Base-by-base conservation (phyloP, 495 filamentous ascomycete genomes). In the Neurospora terricola region DNA sequence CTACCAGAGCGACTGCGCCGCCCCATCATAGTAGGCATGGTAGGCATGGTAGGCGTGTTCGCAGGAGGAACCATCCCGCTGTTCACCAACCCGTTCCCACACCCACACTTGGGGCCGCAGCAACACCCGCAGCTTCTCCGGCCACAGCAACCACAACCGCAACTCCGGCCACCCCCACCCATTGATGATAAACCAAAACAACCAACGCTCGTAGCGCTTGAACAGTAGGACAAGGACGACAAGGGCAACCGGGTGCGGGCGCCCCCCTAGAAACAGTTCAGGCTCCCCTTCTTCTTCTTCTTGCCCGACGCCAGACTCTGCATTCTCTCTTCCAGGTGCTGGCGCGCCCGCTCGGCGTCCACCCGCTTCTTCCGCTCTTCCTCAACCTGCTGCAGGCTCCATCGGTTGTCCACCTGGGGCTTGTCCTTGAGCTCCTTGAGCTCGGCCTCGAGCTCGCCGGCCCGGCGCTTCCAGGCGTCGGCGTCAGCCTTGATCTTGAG, bases 211-310 rank as follows among this genome's bases (percentile, higher is more conserved):
- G 54, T 66, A 66, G 54, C 54, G 54, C 54, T 66, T 66, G 54
- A 66, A 66, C 27, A 34, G 54, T 66, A 66, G 54, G 54, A 66
- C 54, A 62, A 34, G 54, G 54, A 30, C 54, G 62, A 37, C 11
- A 39, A 66, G 12, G 43, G 36, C 72, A 38, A 48, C 72, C 62
- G 54, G 54, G 54, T 66, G n/a, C 71, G 14, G 38, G 71, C 27
- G 38, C 76, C 72, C 73, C 66, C 70, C 78, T 91, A 99, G 84
- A 99, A 99, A 86, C 96, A 99, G 84, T 97, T 98, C 77, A 99
- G 89, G 38, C 91, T 93, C 79, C 93, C 91, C 89, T 96, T 96
- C 89, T 96, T 96, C 86, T 93, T 93, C 90, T 97, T 97, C 86
- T 94, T 97, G 84, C 94, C 94, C 80, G 42, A 45, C n/a, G 90